Evolutionary conservation across 2,329 filamentous ascomycete genomes (phyloP), one percentile per base, ranked within the genome.

Genomic region (Paraconiothyrium sp.): DNA sequence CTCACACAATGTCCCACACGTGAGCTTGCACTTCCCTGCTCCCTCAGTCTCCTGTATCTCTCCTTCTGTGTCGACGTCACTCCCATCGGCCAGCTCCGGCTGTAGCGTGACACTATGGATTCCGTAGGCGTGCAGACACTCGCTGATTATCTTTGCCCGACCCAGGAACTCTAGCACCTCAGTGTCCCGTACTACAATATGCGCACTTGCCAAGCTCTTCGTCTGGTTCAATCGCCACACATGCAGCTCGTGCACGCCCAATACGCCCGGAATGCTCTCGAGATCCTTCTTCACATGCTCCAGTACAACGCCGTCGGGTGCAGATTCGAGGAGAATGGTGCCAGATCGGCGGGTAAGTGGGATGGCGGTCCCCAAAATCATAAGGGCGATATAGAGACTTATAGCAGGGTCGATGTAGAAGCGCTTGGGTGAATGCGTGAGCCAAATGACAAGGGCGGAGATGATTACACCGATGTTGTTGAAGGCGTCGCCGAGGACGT

Each of bases 391-490:
- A 54, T 84, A 88, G 74, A 91, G 83, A 60, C 89, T 87, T 37
- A 89, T 85, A 3, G 84, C 89, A 0, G 91, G 91, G 71, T 94
- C 91, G 5, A 89, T 90, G 67, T 93, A 93, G 79, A 85, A 92
- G 37, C 89, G 83, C 3, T 76, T 81, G 0, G 85, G 80, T 34
- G 85, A 87, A 34, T 83, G 73, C 0, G 85, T 81, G 59, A 88
- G 81, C 90, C 90, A 92, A 73, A 93, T 90, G 35, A 92, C 82
- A 2, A 89, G 70, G 0, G 89, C 90, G 0, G 90, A 86, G 39
- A 89, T 80, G 52, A 93, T 92, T 61, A 94, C 90, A 10, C 90
- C 90, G 11, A 93, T 76, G 68, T 94, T 94, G 79, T 93, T 93
- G 64, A 90, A 82, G 5, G 90, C 89, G 70, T 94, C 91, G 35